Evolutionary conservation across 2,329 filamentous ascomycete genomes (phyloP), one percentile per base, ranked within the genome.

Genomic region (Hymenoscyphus linearis): DNA sequence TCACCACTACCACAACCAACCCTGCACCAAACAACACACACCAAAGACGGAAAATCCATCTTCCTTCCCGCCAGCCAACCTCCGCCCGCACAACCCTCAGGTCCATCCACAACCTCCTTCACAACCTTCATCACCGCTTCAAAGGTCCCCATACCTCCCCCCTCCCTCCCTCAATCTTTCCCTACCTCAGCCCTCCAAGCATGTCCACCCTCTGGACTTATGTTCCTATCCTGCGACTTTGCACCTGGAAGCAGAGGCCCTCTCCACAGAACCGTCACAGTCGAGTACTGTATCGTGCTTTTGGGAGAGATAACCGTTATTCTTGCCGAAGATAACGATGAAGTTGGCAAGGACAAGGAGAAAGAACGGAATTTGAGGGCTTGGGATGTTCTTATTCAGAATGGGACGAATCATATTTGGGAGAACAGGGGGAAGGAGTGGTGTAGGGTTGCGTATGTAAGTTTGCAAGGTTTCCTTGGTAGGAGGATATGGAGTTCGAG

Each of bases 371-470:
- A 68, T 4, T 27, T 79, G 2, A 62, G 62, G 31, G 65, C 68
- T 2, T 77, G 77, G 12, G 77, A 80, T 52, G 65, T 74, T n/a
- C 68, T 78, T 36, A 70, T 79, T 0, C 74, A 79, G 66, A 69
- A 75, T 47, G 79, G 78, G 0, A 73, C 72, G 12, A 79, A 76
- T 57, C 79, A 81, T 62, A 64, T 69, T n/a, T 81, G 78, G 76
- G 67, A 73, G 16, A 80, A 81, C 61, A 70, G 73, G 16, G 71
- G 72, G 0, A 64, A 70, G 2, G 72, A 74, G 53, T 63, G 72
- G 16, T 78, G 76, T 55, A 70, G 75, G 26, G 70, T 79, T 0
- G 65, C 77, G 50, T 76, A 72, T 58, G 73, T 79, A 35, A 73
- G 27, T 31, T 31, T 2, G 27, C 27, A 31, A 31, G 5, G 1